Conservation (phyloP, 2,329 filamentous ascomycete genomes). For the Verticillium isaacii region DNA sequence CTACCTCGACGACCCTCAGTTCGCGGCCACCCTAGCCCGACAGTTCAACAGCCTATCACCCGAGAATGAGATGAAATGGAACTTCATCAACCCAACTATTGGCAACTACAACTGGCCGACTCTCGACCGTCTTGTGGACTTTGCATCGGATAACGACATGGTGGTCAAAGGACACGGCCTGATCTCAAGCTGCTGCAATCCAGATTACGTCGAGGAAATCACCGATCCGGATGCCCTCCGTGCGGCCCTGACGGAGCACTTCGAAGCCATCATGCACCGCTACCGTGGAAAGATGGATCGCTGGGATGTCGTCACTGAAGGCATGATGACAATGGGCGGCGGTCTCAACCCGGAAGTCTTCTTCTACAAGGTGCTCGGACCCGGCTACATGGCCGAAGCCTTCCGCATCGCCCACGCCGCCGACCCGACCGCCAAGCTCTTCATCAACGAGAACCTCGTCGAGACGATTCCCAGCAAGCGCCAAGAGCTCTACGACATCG, state of each 20-base stretch:
- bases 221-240: conserved; percentile 47
- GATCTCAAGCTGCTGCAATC: conserved; percentile 57
- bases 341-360: conserved; percentile 48
- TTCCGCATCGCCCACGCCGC: conserved; percentile 63
- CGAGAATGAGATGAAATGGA: conserved; percentile 8
- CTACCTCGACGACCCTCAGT: conserved; percentile 7
- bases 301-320: conserved; percentile 63
- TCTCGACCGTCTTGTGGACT: conserved; percentile 56
- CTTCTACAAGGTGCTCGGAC: conserved; percentile 63
- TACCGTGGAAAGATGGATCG: conserved; percentile 60
- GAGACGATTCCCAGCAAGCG: conserved; percentile 51
- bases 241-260: conserved; percentile 52
- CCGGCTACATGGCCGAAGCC: conserved; percentile 64
- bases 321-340: conserved; percentile 54
- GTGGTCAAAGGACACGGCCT: conserved; percentile 61
- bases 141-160: conserved; percentile 50
- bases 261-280: conserved; percentile 51
- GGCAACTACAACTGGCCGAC: conserved; percentile 49
- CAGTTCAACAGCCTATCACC: conserved; percentile 8
- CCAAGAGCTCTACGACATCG: conserved; percentile 17
- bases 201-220: conserved; percentile 53
- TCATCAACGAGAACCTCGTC: conserved; percentile 71
- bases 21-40: conserved; percentile 2
- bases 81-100: conserved; percentile 15
- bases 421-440: conserved; percentile 63